Evolutionary conservation across 1,284 basidiomycete genomes (phyloP).

Genomic region (Pterula multifida): DNA sequence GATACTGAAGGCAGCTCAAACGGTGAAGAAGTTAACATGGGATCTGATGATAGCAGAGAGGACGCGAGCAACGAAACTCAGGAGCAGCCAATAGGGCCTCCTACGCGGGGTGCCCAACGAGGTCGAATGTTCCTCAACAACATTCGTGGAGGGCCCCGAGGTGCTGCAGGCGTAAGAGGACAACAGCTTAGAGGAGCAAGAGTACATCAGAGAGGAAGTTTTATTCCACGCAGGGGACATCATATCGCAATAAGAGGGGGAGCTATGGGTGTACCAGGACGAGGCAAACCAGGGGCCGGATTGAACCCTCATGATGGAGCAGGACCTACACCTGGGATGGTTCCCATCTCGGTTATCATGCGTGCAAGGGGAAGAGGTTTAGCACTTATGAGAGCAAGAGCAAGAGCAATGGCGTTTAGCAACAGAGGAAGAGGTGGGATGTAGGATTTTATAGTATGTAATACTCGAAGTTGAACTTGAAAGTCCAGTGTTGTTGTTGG

Average conservation of each 20-base stretch:
- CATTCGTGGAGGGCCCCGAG: background rate
- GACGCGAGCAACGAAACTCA: background rate
- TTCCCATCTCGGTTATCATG: background rate
- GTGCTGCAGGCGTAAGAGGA: background rate
- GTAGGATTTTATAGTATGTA: no score
- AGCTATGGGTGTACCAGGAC: background rate
- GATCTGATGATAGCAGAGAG: background rate
- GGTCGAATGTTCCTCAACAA: background rate
- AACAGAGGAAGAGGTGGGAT: background rate
- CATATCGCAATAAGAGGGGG: background rate
- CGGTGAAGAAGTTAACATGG: background rate
- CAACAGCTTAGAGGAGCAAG: background rate
- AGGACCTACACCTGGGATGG: background rate
- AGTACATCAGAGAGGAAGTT: background rate
- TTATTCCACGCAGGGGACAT: no score
- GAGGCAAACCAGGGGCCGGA: background rate
- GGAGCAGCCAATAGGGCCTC: background rate
- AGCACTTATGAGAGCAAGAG: background rate
- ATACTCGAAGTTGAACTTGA: no score
- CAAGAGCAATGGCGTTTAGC: background rate
- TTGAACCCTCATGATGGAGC: background rate
- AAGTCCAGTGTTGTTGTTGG: no score
- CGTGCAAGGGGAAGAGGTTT: background rate
- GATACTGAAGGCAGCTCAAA: background rate
- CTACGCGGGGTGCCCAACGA: background rate